A percentile compares a stretch with the other conserved stretches of the same genome.
phyloP scores from a whole-genome alignment of 345 rosid species.

The Citrus mangshanensis region DNA sequence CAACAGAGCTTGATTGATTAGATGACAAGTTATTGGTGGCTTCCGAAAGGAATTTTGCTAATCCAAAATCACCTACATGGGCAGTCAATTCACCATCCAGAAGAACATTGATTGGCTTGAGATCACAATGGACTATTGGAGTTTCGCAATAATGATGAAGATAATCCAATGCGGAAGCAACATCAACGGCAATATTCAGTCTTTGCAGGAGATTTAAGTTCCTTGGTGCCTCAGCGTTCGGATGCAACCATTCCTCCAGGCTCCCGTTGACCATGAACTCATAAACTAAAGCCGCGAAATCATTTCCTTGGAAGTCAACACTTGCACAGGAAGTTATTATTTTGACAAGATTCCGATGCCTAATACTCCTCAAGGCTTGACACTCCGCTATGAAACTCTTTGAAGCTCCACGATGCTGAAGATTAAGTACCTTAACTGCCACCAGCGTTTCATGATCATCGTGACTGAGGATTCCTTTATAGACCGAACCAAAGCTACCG shows the following conservation, averaged over 20 bases:
- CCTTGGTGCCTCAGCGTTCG: background rate
- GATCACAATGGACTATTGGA: conserved; percentile 25
- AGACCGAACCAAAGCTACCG: conserved; percentile 28
- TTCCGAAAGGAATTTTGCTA: background rate
- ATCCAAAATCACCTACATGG: conserved; percentile 6
- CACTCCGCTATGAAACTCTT: conserved; percentile 31
- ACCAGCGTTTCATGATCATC: background rate
- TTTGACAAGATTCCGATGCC: conserved; percentile 32
- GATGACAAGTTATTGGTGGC: too few relatives aligned
- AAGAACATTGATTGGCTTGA: conserved; percentile 13
- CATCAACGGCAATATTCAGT: background rate
- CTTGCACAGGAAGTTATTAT: conserved; percentile 27
- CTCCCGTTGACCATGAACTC: conserved; percentile 17
- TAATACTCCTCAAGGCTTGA: conserved; percentile 15
- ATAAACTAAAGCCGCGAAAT: conserved; percentile 32
- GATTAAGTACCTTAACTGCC: conserved; percentile 5
- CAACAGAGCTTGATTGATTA: background rate
- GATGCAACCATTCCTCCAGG: conserved; percentile 18
- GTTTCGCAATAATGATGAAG: conserved; percentile 17
- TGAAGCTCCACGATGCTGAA: conserved; percentile 14
- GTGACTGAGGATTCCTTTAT: conserved; percentile 16
- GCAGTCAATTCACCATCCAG: conserved; percentile 1
- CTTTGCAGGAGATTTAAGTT: background rate
- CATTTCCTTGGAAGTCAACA: conserved; percentile 18
- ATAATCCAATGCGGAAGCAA: conserved; percentile 19